These are phyloP conservation scores for Talaromyces sp. DNA, from an alignment of 2,329 filamentous ascomycete species.

Conservation along the genomic window DNA sequence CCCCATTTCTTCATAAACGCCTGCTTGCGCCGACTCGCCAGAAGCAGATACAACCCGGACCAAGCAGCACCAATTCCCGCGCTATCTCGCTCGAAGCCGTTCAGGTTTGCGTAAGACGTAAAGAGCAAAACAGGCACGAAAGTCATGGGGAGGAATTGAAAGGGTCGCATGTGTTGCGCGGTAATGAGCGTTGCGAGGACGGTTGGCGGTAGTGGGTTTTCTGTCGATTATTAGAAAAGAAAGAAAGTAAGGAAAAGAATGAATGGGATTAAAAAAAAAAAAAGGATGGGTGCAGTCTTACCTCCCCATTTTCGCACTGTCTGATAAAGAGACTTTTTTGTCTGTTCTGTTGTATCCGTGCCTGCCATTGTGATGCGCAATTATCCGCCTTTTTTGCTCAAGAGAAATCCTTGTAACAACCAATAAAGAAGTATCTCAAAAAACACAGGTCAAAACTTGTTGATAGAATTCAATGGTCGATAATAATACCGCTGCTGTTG, in stretches of 20 bases:
- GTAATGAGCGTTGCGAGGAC: conserved; percentile 61
- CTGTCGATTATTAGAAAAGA: conserved; percentile 30
- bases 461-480: neutral
- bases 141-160: conserved; percentile 60
- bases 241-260: neutral
- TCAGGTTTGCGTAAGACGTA: conserved; percentile 60
- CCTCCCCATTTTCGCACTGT: conserved; percentile 39
- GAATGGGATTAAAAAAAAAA: neutral
- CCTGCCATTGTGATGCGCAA: conserved; percentile 8
- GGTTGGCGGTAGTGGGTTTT: conserved; percentile 59
- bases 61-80: conserved; percentile 61
- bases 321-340: conserved; percentile 34
- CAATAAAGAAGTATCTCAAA: too few species aligned
- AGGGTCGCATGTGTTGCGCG: conserved; percentile 61
- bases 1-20: conserved; percentile 41
- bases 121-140: conserved; percentile 63
- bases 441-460: too few species aligned
- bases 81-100: conserved; percentile 57
- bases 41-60: conserved; percentile 60
- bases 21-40: conserved; percentile 54
- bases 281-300: conserved; percentile 17
- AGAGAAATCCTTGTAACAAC: neutral
- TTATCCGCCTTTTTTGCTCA: neutral
- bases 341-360: conserved; percentile 24
- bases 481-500: neutral